Percentiles rank a stretch among this genome's conserved stretches.
phyloP scores from a whole-genome alignment of 192 early-diverging fungal genomes.

The Rhizophagus sp. region DNA sequence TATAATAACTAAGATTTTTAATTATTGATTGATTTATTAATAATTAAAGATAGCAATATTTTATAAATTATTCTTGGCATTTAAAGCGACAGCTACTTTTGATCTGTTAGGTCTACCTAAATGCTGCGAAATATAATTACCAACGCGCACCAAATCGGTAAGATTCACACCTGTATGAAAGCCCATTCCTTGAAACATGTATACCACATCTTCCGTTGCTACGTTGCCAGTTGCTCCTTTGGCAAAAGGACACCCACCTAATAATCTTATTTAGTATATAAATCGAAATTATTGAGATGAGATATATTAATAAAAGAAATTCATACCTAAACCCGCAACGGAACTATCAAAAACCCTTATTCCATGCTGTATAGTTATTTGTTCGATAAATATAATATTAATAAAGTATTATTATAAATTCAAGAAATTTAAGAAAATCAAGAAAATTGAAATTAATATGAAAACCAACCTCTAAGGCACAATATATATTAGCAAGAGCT shows the following conservation, averaged over 20 bases:
- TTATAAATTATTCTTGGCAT: not conserved
- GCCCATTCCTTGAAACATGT: constrained; percentile 85
- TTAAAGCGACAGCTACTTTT: constrained; percentile 54
- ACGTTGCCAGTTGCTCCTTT: constrained; percentile 97
- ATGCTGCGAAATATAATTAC: constrained; percentile 87
- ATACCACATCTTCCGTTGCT: constrained; percentile 94
- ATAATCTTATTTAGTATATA: not conserved
- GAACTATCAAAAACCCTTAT: constrained; percentile 93
- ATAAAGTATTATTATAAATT: not conserved
- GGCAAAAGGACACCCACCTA: constrained; percentile 95
- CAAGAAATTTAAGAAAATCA: too few species aligned
- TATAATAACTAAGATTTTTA: not conserved
- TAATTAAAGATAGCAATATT: too few species aligned
- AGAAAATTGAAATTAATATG: not conserved
- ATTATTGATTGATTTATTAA: too few species aligned
- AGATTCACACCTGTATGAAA: constrained; percentile 83
- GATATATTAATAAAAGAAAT: not conserved
- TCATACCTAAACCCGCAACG: constrained; percentile 80
- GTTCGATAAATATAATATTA: too few species aligned
- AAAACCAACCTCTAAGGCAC: constrained; percentile 61
- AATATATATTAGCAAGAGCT: constrained; percentile 89
- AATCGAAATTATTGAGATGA: too few species aligned
- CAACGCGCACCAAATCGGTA: constrained; percentile 66
- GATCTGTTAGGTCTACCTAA: constrained; percentile 69
- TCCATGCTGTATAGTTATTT: constrained; percentile 56